phyloP scores from a whole-genome alignment of 208 protist species.

The Acanthamoeba quina region DNA sequence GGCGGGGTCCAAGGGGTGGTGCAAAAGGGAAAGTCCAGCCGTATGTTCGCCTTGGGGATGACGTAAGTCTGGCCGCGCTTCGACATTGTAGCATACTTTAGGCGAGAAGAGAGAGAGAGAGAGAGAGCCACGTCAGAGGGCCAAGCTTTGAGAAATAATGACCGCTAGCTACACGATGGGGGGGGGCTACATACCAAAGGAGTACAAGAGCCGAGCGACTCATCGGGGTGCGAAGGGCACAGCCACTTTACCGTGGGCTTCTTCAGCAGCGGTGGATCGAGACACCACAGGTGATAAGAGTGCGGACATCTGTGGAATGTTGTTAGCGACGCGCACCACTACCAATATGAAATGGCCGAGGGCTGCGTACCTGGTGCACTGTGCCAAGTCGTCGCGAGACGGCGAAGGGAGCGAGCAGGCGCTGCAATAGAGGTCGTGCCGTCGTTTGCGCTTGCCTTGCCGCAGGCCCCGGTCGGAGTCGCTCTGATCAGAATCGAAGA shows the following conservation, averaged over 20 bases:
- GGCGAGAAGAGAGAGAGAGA: no score
- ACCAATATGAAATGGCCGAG: background rate
- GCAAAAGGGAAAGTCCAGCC: constrained; percentile 12
- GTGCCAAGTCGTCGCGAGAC: background rate
- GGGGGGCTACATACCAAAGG: background rate
- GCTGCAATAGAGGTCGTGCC: background rate
- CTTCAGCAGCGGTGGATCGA: constrained; percentile 1
- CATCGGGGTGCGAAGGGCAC: background rate
- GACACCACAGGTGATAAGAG: constrained; percentile 44
- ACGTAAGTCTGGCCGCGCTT: constrained; percentile 12
- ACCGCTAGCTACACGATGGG: background rate
- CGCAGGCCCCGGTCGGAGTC: background rate
- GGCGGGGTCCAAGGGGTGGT: background rate
- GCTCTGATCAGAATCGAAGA: background rate
- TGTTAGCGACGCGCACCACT: no score
- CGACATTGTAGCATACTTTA: background rate
- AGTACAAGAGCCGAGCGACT: background rate
- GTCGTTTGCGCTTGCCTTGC: constrained; percentile 30
- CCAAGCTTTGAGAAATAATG: no score
- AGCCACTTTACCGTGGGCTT: constrained; percentile 17
- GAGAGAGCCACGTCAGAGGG: no score
- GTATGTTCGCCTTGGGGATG: background rate
- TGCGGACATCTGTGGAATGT: background rate
- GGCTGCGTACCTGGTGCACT: background rate
- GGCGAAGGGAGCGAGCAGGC: background rate